These are phyloP conservation scores for Ogataea neopini DNA, from an alignment of 805 yeast genomes.

Conservation along the genomic window DNA sequence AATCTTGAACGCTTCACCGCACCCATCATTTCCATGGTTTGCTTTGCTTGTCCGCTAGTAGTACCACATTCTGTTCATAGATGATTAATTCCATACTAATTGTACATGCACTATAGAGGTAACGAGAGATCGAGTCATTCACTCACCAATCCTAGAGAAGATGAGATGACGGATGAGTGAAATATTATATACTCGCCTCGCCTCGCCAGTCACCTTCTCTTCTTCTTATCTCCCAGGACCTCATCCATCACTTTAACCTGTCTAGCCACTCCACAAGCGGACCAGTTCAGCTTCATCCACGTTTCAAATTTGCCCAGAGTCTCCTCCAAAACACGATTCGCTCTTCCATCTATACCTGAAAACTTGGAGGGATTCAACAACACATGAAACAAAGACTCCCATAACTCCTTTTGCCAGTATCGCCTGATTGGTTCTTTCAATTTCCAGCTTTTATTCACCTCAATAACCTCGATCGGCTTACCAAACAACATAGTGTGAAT, in stretches of 20 bases:
- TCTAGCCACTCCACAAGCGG: slow-evolving; percentile 10
- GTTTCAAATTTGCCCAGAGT: slow-evolving; percentile 13
- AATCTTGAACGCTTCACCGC: too few species aligned
- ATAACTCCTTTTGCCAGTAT: slow-evolving; percentile 72
- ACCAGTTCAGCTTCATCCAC: slow-evolving; percentile 20
- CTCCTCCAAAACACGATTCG: slow-evolving; percentile 1
- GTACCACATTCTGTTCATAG: neutral
- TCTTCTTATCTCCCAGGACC: slow-evolving; percentile 13
- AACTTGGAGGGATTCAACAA: slow-evolving; percentile 55
- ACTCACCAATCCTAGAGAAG: too few species aligned
- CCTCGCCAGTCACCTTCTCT: slow-evolving; percentile 6
- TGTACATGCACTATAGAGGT: slow-evolving; percentile 1
- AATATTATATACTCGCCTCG: too few species aligned
- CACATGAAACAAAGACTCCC: slow-evolving; percentile 66
- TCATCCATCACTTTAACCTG: slow-evolving; percentile 13
- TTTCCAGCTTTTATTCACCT: slow-evolving; percentile 25
- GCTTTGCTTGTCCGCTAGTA: neutral
- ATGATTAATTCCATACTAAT: neutral
- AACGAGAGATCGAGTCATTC: too few species aligned
- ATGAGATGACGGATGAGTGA: too few species aligned
- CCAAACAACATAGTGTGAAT: slow-evolving; percentile 77
- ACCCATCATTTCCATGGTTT: too few species aligned
- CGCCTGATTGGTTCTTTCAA: slow-evolving; percentile 55
- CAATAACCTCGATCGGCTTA: slow-evolving; percentile 46
- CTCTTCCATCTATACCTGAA: slow-evolving; percentile 3